Percentiles rank a stretch among this genome's conserved stretches.
These are phyloP conservation scores for Hyaloperonospora arabidopsidis DNA, from an alignment of 352 stramenopile genomes.

Conservation along the genomic window DNA sequence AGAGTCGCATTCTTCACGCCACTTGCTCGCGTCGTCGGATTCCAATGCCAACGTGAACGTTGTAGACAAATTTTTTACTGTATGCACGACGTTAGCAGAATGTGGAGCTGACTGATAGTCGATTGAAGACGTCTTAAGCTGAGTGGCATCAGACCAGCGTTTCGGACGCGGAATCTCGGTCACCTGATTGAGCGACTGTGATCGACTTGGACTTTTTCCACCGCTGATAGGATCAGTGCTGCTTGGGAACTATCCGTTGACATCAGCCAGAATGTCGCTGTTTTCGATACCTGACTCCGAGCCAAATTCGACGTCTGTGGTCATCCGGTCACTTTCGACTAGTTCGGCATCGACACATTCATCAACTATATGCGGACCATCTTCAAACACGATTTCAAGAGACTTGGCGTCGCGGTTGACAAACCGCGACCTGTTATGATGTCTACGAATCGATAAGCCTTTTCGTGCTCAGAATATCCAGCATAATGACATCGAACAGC, in stretches of 20 bases:
- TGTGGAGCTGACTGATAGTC: not conserved
- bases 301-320: not conserved
- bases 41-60: not conserved
- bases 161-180: not conserved
- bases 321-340: not conserved
- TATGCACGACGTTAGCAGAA: not conserved
- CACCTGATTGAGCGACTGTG: not conserved
- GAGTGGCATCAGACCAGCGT: not conserved
- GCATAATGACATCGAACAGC: not conserved
- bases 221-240: not conserved
- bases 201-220: not conserved
- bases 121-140: not conserved
- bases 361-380: not conserved
- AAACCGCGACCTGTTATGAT: not conserved
- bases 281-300: not conserved
- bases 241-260: not conserved
- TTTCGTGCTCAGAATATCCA: not conserved
- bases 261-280: not conserved
- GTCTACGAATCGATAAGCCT: not conserved
- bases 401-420: not conserved
- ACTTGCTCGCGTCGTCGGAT: slow-evolving; percentile 2
- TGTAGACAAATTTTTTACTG: not conserved
- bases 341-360: not conserved
- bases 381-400: not conserved
- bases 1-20: slow-evolving; percentile 7